Percentiles rank a stretch among this genome's conserved stretches.
Evolutionary conservation across 768 basidiomycete genomes (phyloP).

Genomic region (Strobilomyces dryophilus): DNA sequence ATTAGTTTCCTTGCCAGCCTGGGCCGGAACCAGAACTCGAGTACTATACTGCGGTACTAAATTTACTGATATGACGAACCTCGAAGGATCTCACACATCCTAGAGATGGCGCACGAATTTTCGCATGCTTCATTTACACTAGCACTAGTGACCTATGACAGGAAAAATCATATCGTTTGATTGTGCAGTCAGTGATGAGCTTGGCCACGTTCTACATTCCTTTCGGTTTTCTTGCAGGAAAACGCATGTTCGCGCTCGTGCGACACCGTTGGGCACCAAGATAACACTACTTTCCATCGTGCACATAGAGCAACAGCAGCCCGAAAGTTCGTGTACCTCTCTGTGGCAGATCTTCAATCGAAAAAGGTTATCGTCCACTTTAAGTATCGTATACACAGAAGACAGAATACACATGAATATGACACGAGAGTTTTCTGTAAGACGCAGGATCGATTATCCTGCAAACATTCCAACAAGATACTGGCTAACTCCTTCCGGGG

Average conservation of each 20-base stretch:
- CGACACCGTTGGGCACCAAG: constrained; percentile 8
- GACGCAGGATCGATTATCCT: constrained; percentile 39
- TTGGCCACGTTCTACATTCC: constrained; percentile 13
- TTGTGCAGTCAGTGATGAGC: constrained; percentile 14
- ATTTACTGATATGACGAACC: neutral
- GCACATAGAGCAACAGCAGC: constrained; percentile 10
- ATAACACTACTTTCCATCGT: constrained; percentile 6
- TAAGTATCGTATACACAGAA: constrained; percentile 18
- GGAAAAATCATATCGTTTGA: constrained; percentile 17
- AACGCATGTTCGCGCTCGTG: constrained; percentile 16
- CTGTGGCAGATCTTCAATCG: constrained; percentile 18
- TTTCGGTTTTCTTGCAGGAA: constrained; percentile 16
- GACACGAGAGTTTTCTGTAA: neutral
- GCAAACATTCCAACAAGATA: constrained; percentile 95
- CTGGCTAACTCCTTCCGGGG: constrained; percentile 91
- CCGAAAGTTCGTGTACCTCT: constrained; percentile 18
- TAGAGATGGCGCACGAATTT: neutral
- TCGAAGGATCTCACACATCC: constrained; percentile 1
- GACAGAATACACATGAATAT: constrained; percentile 6
- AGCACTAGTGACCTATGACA: constrained; percentile 3
- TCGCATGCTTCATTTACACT: constrained; percentile 8
- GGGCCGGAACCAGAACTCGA: constrained; percentile 15
- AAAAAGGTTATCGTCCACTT: constrained; percentile 37
- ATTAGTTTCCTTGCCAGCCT: constrained; percentile 1
- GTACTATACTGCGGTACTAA: neutral